phyloP scores from a whole-genome alignment of 2,329 filamentous ascomycete genomes.

The Aspergillus sp. region DNA sequence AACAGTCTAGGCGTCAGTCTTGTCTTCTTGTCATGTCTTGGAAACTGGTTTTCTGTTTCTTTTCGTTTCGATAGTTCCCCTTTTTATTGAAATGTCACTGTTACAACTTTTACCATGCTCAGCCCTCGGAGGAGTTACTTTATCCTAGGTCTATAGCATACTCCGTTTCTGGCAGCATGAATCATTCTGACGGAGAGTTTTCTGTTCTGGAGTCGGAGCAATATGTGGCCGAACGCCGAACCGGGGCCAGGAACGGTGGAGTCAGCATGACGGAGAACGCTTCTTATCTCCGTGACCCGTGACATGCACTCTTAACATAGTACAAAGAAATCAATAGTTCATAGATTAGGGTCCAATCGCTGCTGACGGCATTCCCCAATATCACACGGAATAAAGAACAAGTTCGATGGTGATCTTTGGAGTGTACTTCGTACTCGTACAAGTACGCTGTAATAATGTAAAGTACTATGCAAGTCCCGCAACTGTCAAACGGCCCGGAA shows the following conservation, averaged over 20 bases:
- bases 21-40: slow-evolving; percentile 5
- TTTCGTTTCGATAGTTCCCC: slow-evolving; percentile 1
- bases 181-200: not conserved
- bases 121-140: not conserved
- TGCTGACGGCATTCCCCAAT: too few species aligned
- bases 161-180: not conserved
- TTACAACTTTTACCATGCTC: not conserved
- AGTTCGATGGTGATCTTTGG: too few species aligned
- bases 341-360: not conserved
- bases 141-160: not conserved
- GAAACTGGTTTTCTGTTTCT: slow-evolving; percentile 3
- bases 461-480: not conserved
- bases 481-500: slow-evolving; percentile 11
- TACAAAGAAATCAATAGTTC: not conserved
- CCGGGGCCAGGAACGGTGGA: not conserved
- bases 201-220: not conserved
- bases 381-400: too few species aligned
- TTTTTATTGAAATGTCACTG: not conserved
- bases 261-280: not conserved
- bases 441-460: not conserved
- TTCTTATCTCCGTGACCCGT: not conserved
- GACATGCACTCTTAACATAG: not conserved
- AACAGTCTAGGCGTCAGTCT: not conserved
- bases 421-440: not conserved
- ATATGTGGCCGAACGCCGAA: not conserved